Evolutionary conservation across 2,329 filamentous ascomycete species (phyloP).

Genomic region (Fusarium oxysporum): DNA sequence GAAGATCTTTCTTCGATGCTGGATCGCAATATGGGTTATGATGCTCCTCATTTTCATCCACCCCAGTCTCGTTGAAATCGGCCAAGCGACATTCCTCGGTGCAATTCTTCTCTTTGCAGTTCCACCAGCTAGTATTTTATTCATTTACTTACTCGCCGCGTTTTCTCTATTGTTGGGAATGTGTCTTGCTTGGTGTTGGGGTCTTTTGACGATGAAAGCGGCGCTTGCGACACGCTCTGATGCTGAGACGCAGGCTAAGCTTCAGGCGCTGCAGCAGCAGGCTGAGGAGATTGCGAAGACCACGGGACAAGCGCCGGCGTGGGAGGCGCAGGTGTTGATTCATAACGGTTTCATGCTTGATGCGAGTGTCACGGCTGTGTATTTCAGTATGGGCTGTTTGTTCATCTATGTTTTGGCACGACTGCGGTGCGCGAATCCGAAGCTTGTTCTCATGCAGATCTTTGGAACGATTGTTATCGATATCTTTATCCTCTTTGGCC

Average conservation of each 20-base stretch:
- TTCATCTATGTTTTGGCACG: conserved; percentile 60
- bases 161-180: conserved; percentile 60
- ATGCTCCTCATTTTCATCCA: conserved; percentile 60
- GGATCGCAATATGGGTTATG: conserved; percentile 58
- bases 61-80: conserved; percentile 55
- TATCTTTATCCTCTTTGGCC: conserved; percentile 58
- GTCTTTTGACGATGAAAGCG: conserved; percentile 61
- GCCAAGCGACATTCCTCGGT: conserved; percentile 59
- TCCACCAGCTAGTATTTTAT: conserved; percentile 59
- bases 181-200: conserved; percentile 62
- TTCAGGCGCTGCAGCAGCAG: conserved; percentile 50
- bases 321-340: conserved; percentile 52
- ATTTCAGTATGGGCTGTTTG: conserved; percentile 52
- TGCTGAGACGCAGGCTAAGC: conserved; percentile 50
- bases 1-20: conserved; percentile 60
- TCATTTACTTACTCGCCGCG: conserved; percentile 57
- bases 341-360: conserved; percentile 61
- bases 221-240: conserved; percentile 56
- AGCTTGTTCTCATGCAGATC: conserved; percentile 57
- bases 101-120: conserved; percentile 57
- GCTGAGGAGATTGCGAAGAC: conserved; percentile 50
- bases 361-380: conserved; percentile 55
- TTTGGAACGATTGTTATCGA: conserved; percentile 61
- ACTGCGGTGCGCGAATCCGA: conserved; percentile 58
- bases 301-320: conserved; percentile 35